Base-by-base conservation (phyloP, 371 early-diverging fungal species). In the Syncephalastrum contaminatum region DNA sequence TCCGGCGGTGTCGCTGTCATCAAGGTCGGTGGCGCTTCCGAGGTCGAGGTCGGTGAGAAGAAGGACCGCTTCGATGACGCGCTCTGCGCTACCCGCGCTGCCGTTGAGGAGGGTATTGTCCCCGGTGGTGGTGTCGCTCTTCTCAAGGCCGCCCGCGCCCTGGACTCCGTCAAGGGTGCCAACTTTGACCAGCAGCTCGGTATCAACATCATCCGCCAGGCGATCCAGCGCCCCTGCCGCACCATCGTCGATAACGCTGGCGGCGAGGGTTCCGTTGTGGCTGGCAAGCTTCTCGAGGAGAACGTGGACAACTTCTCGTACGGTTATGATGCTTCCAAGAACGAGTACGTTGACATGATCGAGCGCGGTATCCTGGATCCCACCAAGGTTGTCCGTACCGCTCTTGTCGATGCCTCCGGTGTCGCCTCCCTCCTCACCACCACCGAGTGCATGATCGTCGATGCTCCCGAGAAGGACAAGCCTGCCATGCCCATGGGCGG, bases 1-100 rank as follows among this genome's bases (percentile, higher is more conserved):
- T 89, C 92, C 56, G 96, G 96, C 55, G 98, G 98, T 81, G 98
- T 98, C 53, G 98, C 98, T 47, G 98, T 98, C 69, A 96, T 98
- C 73, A 92, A 91, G 74, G 97, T 98, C 55, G 98, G 98, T 59
- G 98, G 98, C 45, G 75, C 90, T 30, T 94, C 95, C 46, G 98
- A 98, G 75, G 96, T 98, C 43, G 98, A 98, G 75, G 98, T 98
- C 44, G 97, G 97, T 58, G 98, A 98, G 80, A 97, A 97, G 94
- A 98, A 98, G 90, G 98, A 98, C 80, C 86, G 97, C 51, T 95
- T 96, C 67, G 97, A 94, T 58, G 98, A 98, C 80, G 96, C 98
- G 13, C 82, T 98, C 58, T 95, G 95, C 70, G 98, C 98, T 55
- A 98, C 98, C 27, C 94, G 98, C 64, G 98, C 98, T 43, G 98